Evolutionary conservation across 208 protist genomes (phyloP).

Genomic region (Crithidia expoeki): DNA sequence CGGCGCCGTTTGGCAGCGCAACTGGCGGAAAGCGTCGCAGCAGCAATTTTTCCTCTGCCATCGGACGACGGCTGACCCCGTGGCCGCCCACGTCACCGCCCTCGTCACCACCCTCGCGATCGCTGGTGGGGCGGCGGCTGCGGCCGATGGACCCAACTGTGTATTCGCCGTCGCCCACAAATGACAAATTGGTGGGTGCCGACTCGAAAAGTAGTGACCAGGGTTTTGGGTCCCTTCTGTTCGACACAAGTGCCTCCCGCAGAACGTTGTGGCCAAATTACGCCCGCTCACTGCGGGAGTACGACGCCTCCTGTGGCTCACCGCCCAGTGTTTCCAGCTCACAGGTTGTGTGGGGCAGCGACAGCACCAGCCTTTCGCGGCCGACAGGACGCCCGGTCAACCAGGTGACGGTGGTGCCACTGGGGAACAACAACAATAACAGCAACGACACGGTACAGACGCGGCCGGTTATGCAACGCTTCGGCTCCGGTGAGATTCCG

Average conservation of each 20-base stretch:
- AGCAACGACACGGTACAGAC: no score
- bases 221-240: not conserved
- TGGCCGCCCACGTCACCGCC: not conserved
- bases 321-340: constrained; percentile 3
- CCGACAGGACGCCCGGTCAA: not conserved
- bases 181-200: not conserved
- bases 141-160: not conserved
- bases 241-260: not conserved
- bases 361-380: not conserved
- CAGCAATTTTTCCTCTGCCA: not conserved
- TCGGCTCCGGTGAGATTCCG: not conserved
- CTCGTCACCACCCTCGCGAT: not conserved
- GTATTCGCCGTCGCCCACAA: not conserved
- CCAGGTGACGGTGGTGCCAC: not conserved
- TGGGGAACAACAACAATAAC: no score
- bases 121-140: not conserved
- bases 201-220: not conserved
- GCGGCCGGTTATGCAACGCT: not conserved
- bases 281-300: not conserved
- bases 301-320: not conserved
- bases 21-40: not conserved
- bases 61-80: not conserved
- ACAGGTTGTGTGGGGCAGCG: not conserved
- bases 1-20: not conserved
- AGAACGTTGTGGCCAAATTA: not conserved